phyloP scores from a whole-genome alignment of 345 rosid species.

The Excoecaria cochinchinensis region DNA sequence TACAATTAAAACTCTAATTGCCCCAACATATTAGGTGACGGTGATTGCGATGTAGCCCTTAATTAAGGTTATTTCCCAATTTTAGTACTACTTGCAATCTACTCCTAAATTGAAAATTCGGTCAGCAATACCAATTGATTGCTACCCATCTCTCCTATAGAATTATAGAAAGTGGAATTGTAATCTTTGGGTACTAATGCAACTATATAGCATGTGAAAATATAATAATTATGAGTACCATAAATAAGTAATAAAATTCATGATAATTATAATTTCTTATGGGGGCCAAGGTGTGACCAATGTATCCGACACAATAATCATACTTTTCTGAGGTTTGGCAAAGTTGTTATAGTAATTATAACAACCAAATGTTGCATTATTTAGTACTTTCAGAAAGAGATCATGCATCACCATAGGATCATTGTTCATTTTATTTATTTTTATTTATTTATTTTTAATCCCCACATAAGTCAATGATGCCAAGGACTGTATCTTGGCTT shows the following conservation, averaged over 20 bases:
- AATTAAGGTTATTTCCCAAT: conserved; percentile 10
- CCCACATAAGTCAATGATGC: conserved; percentile 43
- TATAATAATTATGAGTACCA: conserved; percentile 21
- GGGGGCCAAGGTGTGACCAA: conserved; percentile 23
- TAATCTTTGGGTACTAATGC: conserved; percentile 11
- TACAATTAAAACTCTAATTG: neutral
- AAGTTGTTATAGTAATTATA: conserved; percentile 35
- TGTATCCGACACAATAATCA: conserved; percentile 46
- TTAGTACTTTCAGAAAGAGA: conserved; percentile 42
- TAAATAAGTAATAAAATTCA: conserved; percentile 9
- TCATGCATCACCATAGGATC: neutral
- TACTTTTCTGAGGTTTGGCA: conserved; percentile 27
- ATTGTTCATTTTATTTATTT: neutral
- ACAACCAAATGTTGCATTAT: conserved; percentile 40
- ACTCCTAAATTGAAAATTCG: conserved; percentile 23
- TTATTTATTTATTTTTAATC: neutral
- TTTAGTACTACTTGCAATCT: conserved; percentile 26
- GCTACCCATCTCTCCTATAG: neutral
- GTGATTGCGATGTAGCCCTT: neutral
- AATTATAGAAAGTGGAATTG: conserved; percentile 1
- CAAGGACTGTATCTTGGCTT: conserved; percentile 41
- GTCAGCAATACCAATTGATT: conserved; percentile 25
- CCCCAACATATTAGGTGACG: neutral
- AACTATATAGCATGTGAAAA: conserved; percentile 40
- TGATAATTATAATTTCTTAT: conserved; percentile 3